Percentiles rank a stretch among this genome's conserved stretches.
Conservation (phyloP, 306 rosid genomes). For the Trifolium pratense region DNA sequence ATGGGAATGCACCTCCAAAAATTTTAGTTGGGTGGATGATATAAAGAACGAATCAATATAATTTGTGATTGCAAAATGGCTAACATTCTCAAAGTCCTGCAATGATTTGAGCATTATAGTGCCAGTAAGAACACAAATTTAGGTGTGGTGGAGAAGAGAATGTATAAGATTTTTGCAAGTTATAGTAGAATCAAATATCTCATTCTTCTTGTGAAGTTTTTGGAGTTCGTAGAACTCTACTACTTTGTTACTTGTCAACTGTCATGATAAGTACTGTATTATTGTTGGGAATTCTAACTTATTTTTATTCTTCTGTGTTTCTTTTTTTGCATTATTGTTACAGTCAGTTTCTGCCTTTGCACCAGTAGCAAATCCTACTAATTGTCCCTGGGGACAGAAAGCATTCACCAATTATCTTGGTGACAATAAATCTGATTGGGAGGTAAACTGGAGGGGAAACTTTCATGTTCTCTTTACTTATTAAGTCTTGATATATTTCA, state of each 20-base stretch:
- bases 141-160: not conserved
- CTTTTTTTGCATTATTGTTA: conserved; percentile 34
- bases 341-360: conserved; percentile 94
- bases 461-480: not conserved
- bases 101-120: not conserved
- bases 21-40: not conserved
- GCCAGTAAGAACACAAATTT: not conserved
- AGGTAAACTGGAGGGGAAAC: conserved; percentile 56
- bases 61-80: conserved; percentile 5
- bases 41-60: not conserved
- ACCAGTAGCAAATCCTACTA: conserved; percentile 80
- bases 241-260: conserved; percentile 6
- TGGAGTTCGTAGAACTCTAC: conserved; percentile 7
- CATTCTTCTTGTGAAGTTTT: not conserved
- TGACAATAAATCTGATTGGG: conserved; percentile 78
- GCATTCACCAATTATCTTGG: conserved; percentile 92
- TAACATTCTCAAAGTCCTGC: not conserved
- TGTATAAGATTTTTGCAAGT: conserved; percentile 3
- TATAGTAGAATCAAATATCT: conserved; percentile 25
- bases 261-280: conserved; percentile 4
- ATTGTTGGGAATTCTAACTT: conserved; percentile 32
- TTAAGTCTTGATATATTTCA: conserved; percentile 28
- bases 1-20: not conserved
- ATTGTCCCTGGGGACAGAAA: conserved; percentile 93
- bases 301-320: not conserved